Evolutionary conservation across 2,329 filamentous ascomycete genomes (phyloP).

Genomic region (Diaporthe citri): DNA sequence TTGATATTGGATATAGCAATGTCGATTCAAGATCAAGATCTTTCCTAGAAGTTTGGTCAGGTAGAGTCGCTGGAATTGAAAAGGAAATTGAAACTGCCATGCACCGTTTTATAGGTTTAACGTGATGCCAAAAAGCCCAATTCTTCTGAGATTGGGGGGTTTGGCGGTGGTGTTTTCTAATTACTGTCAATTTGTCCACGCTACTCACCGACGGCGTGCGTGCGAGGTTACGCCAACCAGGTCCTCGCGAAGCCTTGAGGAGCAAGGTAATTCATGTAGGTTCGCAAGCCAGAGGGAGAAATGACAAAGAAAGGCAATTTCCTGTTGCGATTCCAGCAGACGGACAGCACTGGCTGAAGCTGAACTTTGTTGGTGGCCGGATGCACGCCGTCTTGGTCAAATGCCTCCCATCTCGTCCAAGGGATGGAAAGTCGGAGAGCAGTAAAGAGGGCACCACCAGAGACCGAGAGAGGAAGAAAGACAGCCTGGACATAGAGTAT

Average conservation of each 20-base stretch:
- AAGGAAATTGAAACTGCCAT: too few species aligned
- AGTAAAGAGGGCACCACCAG: neutral
- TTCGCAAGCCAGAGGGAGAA: neutral
- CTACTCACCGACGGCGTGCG: neutral
- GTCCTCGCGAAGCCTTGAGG: too few species aligned
- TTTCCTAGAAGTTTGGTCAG: neutral
- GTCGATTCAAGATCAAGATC: neutral
- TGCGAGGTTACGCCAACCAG: neutral
- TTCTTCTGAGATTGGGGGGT: too few species aligned
- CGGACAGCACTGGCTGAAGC: neutral
- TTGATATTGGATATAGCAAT: neutral
- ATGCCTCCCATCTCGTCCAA: neutral
- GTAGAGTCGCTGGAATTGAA: neutral
- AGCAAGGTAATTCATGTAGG: neutral
- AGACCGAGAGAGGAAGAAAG: neutral
- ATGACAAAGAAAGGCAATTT: neutral
- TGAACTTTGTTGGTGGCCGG: neutral
- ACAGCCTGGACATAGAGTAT: too few species aligned
- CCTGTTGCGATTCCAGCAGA: neutral
- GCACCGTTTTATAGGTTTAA: neutral
- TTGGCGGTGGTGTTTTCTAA: neutral
- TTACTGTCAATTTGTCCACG: neutral
- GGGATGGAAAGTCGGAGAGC: neutral
- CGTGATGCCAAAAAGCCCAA: neutral
- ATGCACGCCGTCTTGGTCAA: neutral